These are phyloP conservation scores for Wickerhamomyces kurtzmanii DNA, from an alignment of 805 yeast genomes.

Conservation along the genomic window DNA sequence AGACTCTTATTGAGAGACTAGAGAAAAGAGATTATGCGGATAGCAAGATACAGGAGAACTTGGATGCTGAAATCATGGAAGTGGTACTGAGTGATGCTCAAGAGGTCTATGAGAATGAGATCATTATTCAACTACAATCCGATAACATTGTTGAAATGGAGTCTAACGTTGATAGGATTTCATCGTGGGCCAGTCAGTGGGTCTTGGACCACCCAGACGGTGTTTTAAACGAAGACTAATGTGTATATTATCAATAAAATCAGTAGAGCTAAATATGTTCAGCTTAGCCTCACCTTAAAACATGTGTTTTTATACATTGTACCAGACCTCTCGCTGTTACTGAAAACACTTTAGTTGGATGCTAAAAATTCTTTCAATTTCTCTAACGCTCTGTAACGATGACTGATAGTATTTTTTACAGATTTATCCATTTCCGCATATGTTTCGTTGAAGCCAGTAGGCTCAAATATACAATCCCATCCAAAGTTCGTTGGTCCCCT, in stretches of 20 bases:
- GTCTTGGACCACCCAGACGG: slow-evolving; percentile 51
- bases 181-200: slow-evolving; percentile 75
- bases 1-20: slow-evolving; percentile 65
- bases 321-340: too few species aligned
- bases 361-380: slow-evolving; percentile 55
- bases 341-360: too few species aligned
- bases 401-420: slow-evolving; percentile 75
- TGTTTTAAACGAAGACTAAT: slow-evolving; percentile 46
- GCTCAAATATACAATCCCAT: slow-evolving; percentile 89
- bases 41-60: slow-evolving; percentile 77
- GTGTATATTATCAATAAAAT: too few species aligned
- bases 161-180: slow-evolving; percentile 68
- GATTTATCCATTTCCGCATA: slow-evolving; percentile 85
- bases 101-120: slow-evolving; percentile 69
- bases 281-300: too few species aligned
- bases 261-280: too few species aligned
- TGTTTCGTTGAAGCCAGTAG: slow-evolving; percentile 62
- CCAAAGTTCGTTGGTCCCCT: slow-evolving; percentile 84
- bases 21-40: slow-evolving; percentile 69
- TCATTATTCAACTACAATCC: slow-evolving; percentile 73
- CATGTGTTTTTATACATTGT: too few species aligned
- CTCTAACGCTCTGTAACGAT: slow-evolving; percentile 75
- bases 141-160: slow-evolving; percentile 71
- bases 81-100: slow-evolving; percentile 79
- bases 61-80: slow-evolving; percentile 97